Evolutionary conservation across 148 eudicot species (phyloP).

Genomic region (Nepenthes mirabilis): DNA sequence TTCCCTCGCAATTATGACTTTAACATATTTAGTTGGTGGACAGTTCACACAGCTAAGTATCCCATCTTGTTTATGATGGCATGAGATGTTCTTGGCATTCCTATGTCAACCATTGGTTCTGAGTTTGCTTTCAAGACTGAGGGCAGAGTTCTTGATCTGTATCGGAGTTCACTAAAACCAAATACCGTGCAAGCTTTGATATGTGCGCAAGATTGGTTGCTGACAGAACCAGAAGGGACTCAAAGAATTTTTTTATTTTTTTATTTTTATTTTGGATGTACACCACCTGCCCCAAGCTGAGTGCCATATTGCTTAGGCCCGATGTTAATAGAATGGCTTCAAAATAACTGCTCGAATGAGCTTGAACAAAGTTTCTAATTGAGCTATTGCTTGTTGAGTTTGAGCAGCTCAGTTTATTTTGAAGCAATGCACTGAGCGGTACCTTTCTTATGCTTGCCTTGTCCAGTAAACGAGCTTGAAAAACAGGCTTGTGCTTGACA

Average conservation of each 20-base stretch:
- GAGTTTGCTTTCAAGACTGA: slow-evolving; percentile 52
- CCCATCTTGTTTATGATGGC: slow-evolving; percentile 92
- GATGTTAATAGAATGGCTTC: no score
- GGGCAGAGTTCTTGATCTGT: slow-evolving; percentile 63
- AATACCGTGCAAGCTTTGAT: slow-evolving; percentile 80
- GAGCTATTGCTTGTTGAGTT: no score
- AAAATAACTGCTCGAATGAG: no score
- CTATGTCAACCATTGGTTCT: slow-evolving; percentile 54
- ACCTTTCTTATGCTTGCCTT: no score
- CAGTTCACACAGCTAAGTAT: slow-evolving; percentile 88
- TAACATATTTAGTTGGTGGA: slow-evolving; percentile 92
- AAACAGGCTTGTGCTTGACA: no score
- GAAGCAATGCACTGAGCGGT: no score
- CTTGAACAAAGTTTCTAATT: no score
- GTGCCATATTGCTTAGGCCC: background rate
- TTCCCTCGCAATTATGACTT: slow-evolving; percentile 81
- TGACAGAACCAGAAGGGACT: slow-evolving; percentile 53
- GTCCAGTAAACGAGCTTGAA: no score
- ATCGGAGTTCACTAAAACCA: slow-evolving; percentile 59
- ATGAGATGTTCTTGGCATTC: slow-evolving; percentile 67
- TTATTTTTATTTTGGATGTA: no score
- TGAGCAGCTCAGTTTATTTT: no score
- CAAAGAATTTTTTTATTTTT: background rate
- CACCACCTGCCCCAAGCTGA: no score
- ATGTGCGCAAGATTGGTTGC: slow-evolving; percentile 93